Conservation (phyloP, 129 eudicot species). For the Centella asiatica region DNA sequence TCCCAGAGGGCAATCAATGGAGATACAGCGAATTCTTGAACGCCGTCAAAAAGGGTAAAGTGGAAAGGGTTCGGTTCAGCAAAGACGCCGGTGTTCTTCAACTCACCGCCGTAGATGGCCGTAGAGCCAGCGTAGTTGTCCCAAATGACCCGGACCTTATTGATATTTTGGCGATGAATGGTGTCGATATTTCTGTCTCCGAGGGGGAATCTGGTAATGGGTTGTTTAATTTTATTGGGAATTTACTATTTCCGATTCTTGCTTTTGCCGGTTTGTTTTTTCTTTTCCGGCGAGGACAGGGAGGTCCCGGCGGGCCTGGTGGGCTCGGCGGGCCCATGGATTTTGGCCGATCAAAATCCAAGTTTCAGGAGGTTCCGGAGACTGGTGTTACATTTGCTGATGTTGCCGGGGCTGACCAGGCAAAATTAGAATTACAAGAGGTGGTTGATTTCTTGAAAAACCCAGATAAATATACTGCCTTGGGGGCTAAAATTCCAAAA, state of each 20-base stretch:
- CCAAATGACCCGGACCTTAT: constrained; percentile 87
- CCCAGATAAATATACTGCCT: constrained; percentile 86
- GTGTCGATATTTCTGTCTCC: constrained; percentile 76
- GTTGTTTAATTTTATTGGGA: constrained; percentile 64
- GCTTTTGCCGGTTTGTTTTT: constrained; percentile 84
- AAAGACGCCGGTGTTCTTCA: constrained; percentile 75
- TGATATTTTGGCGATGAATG: constrained; percentile 84
- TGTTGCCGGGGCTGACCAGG: constrained; percentile 96
- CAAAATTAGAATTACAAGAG: constrained; percentile 72
- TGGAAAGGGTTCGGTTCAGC: constrained; percentile 76
- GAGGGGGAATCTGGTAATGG: constrained; percentile 87
- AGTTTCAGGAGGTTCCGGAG: constrained; percentile 94
- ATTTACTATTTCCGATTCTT: constrained; percentile 58
- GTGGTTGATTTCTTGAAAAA: constrained; percentile 88
- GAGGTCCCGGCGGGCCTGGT: constrained; percentile 87
- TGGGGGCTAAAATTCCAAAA: constrained; percentile 90
- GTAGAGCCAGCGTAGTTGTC: constrained; percentile 61
- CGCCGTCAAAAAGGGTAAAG: constrained; percentile 87
- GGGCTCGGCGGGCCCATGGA: constrained; percentile 96
- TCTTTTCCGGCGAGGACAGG: constrained; percentile 71
- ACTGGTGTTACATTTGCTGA: constrained; percentile 90
- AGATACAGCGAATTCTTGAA: constrained; percentile 85
- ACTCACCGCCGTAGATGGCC: constrained; percentile 75
- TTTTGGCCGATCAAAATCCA: constrained; percentile 84
- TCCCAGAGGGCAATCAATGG: constrained; percentile 85